Percentiles rank a stretch among this genome's conserved stretches.
phyloP scores from a whole-genome alignment of 495 filamentous ascomycete genomes.

The Penicillium canescens region DNA sequence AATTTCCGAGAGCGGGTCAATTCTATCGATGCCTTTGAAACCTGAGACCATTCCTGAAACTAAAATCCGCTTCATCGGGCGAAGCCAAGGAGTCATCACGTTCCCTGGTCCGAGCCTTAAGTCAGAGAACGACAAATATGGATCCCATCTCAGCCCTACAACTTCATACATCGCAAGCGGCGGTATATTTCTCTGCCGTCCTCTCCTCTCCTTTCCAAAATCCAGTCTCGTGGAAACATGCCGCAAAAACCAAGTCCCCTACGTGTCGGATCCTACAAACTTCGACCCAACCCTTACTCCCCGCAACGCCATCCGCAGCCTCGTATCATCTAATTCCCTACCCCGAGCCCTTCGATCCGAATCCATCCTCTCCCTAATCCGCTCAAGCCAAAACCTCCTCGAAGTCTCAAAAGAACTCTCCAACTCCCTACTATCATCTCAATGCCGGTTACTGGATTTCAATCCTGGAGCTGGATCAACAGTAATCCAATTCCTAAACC shows the following conservation, averaged over 20 bases:
- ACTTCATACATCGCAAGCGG: conserved; percentile 58
- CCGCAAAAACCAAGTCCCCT: conserved; percentile 58
- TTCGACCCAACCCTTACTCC: conserved; percentile 71
- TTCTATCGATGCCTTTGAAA: conserved; percentile 4
- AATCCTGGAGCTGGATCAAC: conserved; percentile 40
- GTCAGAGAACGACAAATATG: neutral
- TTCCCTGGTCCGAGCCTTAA: neutral
- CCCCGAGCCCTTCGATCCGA: conserved; percentile 68
- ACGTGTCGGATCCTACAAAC: conserved; percentile 89
- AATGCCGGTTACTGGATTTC: conserved; percentile 39
- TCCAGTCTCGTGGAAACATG: conserved; percentile 72
- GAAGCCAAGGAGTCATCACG: conserved; percentile 9
- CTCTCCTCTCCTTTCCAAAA: conserved; percentile 75
- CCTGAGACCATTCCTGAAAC: conserved; percentile 1
- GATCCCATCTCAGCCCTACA: neutral
- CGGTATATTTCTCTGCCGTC: conserved; percentile 71
- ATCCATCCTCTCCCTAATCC: conserved; percentile 59
- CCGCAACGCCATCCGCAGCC: conserved; percentile 75
- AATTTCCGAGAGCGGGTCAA: conserved; percentile 64
- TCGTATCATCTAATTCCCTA: conserved; percentile 58
- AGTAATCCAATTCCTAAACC: conserved; percentile 35
- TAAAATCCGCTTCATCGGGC: conserved; percentile 9
- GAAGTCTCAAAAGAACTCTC: conserved; percentile 31
- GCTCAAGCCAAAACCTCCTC: conserved; percentile 33
- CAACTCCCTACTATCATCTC: conserved; percentile 29